Base-by-base conservation (phyloP, 1,284 basidiomycete genomes). In the Boletus semigastroideus region DNA sequence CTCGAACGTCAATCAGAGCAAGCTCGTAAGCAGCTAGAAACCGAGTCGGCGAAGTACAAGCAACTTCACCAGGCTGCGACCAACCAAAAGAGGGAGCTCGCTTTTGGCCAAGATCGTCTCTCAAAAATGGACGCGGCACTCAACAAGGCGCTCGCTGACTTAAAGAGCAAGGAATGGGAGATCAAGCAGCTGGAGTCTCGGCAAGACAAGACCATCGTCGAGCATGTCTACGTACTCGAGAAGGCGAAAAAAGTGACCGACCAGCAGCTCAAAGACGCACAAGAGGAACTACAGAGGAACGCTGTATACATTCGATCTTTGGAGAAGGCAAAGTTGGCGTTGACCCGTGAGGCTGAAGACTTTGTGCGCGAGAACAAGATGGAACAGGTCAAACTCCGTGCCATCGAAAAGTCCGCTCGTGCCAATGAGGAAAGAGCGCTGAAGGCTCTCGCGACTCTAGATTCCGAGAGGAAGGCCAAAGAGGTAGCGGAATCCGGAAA, bases 151-250 rank as follows among this genome's bases (percentile, higher is more conserved):
- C 76, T 91, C 10, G 79, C 82, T 7, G 91, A 95, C 56, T 75
- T 96, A 49, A 91, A 92, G 64, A 79, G 79, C 42, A 84, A 88
- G 34, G 91, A 98, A 64, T 90, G 87, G 79, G 92, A 96, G 54
- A 81, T 93, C 55, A 89, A 86, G 55, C 87, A 94, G 53, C 74
- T 95, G 14, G 87, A 92, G 53, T 88, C 88, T 8, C 84, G 86
- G 66, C 92, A 95, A 70, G 94, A 98, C 77, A 98, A 96, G 78
- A 98, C 94, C 13, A 97, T 98, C 53, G 94, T 99, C 44, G 96
- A 99, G 72, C 97, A 99, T 65, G 94, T 99, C 19, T 91, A 99
- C 63, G 97, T 99, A 16, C 79, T 98, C 7, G 95, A 99, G 68
- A 92, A 97, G 65, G 96, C 97, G 11, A 98, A 98, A 72, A 90